Percentiles rank a stretch among this genome's conserved stretches.
phyloP scores from a whole-genome alignment of 1,139 yeast genomes.

The Hyphopichia fennica region DNA sequence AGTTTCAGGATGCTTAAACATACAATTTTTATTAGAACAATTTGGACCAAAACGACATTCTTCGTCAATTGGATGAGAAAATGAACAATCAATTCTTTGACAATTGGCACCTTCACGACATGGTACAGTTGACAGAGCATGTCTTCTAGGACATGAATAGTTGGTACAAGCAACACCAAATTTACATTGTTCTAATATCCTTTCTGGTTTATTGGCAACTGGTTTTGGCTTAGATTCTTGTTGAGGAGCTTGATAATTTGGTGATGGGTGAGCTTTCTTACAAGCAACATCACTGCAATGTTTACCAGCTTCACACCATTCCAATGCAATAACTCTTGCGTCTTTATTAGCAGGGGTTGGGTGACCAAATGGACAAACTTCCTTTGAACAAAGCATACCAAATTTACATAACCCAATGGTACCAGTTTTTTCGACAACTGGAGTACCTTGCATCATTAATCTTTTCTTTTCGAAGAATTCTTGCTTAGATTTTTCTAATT shows the following conservation, averaged over 20 bases:
- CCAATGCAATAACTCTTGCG: conserved; percentile 64
- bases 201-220: conserved; percentile 23
- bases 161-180: conserved; percentile 76
- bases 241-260: conserved; percentile 41
- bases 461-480: conserved; percentile 47
- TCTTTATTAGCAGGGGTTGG: conserved; percentile 83
- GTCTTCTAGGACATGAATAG: conserved; percentile 77
- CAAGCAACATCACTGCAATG: conserved; percentile 62
- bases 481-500: conserved; percentile 58
- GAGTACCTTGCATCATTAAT: conserved; percentile 21
- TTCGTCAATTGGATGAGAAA: conserved; percentile 76
- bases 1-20: conserved; percentile 78
- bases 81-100: conserved; percentile 75
- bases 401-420: conserved; percentile 68
- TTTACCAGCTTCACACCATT: conserved; percentile 78
- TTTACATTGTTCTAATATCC: conserved; percentile 76
- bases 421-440: conserved; percentile 26
- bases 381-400: conserved; percentile 73
- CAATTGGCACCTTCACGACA: conserved; percentile 84
- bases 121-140: conserved; percentile 67
- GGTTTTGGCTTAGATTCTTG: conserved; percentile 17
- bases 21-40: conserved; percentile 70
- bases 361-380: conserved; percentile 83
- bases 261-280: conserved; percentile 79
- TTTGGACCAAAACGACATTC: conserved; percentile 77